Evolutionary conservation across 768 basidiomycete species (phyloP).

Genomic region (Chalciporus pseudorubinellus): DNA sequence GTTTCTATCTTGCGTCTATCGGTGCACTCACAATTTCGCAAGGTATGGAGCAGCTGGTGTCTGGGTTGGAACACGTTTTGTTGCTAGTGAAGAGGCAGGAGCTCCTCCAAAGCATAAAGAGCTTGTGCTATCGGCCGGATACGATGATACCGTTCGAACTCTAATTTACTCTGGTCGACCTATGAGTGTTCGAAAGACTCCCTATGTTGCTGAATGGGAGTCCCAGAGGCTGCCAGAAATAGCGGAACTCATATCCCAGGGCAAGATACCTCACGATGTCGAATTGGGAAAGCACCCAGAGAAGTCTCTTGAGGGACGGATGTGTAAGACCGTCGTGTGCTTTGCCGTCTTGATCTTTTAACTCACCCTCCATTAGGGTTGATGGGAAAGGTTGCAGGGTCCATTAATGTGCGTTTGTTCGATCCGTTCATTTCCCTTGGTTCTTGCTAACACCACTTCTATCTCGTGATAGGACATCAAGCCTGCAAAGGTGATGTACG

Average conservation of each 20-base stretch:
- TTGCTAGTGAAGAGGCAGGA: conserved; percentile 77
- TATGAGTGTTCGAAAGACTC: conserved; percentile 76
- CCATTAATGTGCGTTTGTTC: conserved; percentile 50
- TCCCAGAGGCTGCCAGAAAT: conserved; percentile 59
- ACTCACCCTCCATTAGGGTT: conserved; percentile 46
- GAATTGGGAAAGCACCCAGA: conserved; percentile 71
- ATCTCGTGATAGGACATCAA: conserved; percentile 58
- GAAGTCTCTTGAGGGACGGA: conserved; percentile 53
- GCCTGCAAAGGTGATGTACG: conserved; percentile 81
- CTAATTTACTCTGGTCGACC: conserved; percentile 78
- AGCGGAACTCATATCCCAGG: conserved; percentile 52
- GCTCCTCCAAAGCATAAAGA: conserved; percentile 76
- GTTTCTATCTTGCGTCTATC: background rate
- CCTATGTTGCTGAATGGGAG: conserved; percentile 80
- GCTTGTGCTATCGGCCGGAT: conserved; percentile 62
- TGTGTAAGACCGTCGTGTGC: conserved; percentile 44
- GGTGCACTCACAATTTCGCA: background rate
- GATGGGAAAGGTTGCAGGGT: conserved; percentile 76
- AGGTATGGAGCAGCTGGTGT: conserved; percentile 83
- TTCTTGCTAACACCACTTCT: conserved; percentile 3
- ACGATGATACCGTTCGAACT: conserved; percentile 71
- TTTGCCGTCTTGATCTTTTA: conserved; percentile 2
- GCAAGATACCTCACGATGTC: conserved; percentile 72
- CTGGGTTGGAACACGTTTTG: conserved; percentile 88
- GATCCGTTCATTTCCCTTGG: background rate